Evolutionary conservation across 352 stramenopile genomes (phyloP).

Genomic region (Phytophthora ramorum): DNA sequence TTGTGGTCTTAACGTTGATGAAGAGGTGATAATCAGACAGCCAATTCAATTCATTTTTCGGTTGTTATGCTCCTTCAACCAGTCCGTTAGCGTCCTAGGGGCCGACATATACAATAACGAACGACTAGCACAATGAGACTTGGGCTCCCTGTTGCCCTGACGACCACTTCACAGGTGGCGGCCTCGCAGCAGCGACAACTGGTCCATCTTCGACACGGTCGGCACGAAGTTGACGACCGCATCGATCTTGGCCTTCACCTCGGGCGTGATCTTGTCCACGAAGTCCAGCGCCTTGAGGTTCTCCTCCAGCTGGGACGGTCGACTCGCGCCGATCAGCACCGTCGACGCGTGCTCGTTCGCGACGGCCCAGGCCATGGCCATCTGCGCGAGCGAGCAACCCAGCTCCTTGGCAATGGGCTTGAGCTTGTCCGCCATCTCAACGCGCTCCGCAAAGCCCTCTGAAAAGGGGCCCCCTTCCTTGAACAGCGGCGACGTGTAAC

Average conservation of each 20-base stretch:
- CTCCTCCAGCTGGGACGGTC: conserved; percentile 4
- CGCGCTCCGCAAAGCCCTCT: too few relatives aligned
- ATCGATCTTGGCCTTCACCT: conserved; percentile 5
- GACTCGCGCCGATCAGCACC: not conserved
- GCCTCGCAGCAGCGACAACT: not conserved
- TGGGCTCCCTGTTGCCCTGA: too few relatives aligned
- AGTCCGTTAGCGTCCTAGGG: too few relatives aligned
- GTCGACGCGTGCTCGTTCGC: conserved; percentile 8
- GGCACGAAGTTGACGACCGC: conserved; percentile 5
- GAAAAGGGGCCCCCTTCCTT: too few relatives aligned
- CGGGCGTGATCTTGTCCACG: conserved; percentile 14
- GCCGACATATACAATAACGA: too few relatives aligned
- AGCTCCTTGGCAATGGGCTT: conserved; percentile 14
- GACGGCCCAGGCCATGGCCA: conserved; percentile 5
- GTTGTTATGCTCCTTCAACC: too few relatives aligned
- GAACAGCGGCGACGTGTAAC: too few relatives aligned
- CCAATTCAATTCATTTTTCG: too few relatives aligned
- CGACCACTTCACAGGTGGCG: not conserved
- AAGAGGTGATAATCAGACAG: too few relatives aligned
- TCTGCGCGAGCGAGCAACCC: conserved; percentile 7
- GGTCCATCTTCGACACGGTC: not conserved
- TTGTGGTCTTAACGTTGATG: too few relatives aligned
- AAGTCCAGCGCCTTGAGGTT: conserved; percentile 8
- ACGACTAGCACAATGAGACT: too few relatives aligned
- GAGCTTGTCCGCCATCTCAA: conserved; percentile 12